Evolutionary conservation across 768 basidiomycete genomes (phyloP).

Genomic region (Pleurotus giganteus): DNA sequence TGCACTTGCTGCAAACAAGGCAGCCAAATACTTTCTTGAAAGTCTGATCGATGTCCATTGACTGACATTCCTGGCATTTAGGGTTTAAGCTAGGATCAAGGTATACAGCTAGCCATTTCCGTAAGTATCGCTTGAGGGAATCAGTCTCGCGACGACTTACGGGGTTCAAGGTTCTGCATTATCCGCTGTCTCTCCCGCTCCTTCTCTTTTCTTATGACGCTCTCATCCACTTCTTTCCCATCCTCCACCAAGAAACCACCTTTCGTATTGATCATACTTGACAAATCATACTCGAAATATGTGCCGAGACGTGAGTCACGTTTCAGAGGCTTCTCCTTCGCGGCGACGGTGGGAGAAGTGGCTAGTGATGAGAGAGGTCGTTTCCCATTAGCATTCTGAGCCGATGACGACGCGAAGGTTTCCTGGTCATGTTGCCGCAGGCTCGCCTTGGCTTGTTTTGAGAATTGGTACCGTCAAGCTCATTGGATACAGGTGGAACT

Average conservation of each 20-base stretch:
- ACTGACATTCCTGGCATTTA: slow-evolving; percentile 81
- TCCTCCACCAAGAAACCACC: slow-evolving; percentile 95
- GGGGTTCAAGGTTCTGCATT: slow-evolving; percentile 71
- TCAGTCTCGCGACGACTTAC: slow-evolving; percentile 36
- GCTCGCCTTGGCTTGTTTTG: slow-evolving; percentile 62
- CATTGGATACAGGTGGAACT: background rate
- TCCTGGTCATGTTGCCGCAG: slow-evolving; percentile 66
- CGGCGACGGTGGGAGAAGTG: slow-evolving; percentile 59
- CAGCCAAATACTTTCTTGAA: slow-evolving; percentile 82
- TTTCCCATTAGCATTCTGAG: slow-evolving; percentile 68
- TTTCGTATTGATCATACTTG: slow-evolving; percentile 95
- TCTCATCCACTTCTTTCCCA: slow-evolving; percentile 76
- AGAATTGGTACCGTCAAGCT: slow-evolving; percentile 4
- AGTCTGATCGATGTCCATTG: slow-evolving; percentile 85
- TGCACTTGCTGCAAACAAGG: slow-evolving; percentile 86
- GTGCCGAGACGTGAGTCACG: slow-evolving; percentile 80
- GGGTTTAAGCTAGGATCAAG: slow-evolving; percentile 75
- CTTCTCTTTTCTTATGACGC: slow-evolving; percentile 71
- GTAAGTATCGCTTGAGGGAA: background rate
- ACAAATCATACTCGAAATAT: slow-evolving; percentile 96
- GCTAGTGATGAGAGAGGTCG: slow-evolving; percentile 67
- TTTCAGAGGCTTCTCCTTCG: slow-evolving; percentile 51
- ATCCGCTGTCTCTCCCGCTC: slow-evolving; percentile 79
- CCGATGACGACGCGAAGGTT: slow-evolving; percentile 42
- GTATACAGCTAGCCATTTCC: slow-evolving; percentile 58